Evolutionary conservation across 2,329 filamentous ascomycete species (phyloP).

Genomic region (Cladosporium velox): DNA sequence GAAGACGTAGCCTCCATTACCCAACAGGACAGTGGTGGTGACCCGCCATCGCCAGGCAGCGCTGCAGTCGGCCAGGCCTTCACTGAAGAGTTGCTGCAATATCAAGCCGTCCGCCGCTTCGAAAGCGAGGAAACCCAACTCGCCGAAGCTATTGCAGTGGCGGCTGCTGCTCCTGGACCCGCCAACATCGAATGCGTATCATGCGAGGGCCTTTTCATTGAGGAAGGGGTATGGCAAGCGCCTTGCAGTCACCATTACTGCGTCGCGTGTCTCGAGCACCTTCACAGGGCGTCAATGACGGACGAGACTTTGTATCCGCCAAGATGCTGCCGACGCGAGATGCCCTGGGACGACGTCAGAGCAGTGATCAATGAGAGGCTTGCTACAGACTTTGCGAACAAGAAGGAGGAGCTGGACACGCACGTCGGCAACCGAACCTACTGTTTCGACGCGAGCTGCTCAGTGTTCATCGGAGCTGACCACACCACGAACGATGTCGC

Average conservation of each 20-base stretch:
- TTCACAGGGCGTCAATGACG: constrained; percentile 48
- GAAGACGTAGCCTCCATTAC: constrained; percentile 20
- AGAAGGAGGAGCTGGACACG: constrained; percentile 53
- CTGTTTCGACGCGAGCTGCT: constrained; percentile 50
- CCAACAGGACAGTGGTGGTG: constrained; percentile 20
- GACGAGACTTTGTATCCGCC: constrained; percentile 60
- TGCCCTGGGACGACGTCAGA: constrained; percentile 42
- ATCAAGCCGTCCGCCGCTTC: constrained; percentile 25
- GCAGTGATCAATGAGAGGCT: constrained; percentile 43
- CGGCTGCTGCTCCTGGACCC: background rate
- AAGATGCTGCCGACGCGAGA: constrained; percentile 51
- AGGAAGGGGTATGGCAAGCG: constrained; percentile 28
- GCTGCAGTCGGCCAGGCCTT: constrained; percentile 30
- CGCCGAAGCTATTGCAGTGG: background rate
- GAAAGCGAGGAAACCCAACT: constrained; percentile 24
- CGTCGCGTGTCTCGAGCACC: constrained; percentile 46
- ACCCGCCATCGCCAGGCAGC: constrained; percentile 18
- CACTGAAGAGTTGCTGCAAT: constrained; percentile 27
- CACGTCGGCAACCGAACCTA: constrained; percentile 49
- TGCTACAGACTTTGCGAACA: constrained; percentile 43
- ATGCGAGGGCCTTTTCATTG: constrained; percentile 23
- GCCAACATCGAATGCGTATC: constrained; percentile 21
- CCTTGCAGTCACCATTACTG: constrained; percentile 55
- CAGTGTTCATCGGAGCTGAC: constrained; percentile 49
- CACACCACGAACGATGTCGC: constrained; percentile 36